Evolutionary conservation across 371 early-diverging fungal genomes (phyloP).

Genomic region (Phascolomyces articulosus): DNA sequence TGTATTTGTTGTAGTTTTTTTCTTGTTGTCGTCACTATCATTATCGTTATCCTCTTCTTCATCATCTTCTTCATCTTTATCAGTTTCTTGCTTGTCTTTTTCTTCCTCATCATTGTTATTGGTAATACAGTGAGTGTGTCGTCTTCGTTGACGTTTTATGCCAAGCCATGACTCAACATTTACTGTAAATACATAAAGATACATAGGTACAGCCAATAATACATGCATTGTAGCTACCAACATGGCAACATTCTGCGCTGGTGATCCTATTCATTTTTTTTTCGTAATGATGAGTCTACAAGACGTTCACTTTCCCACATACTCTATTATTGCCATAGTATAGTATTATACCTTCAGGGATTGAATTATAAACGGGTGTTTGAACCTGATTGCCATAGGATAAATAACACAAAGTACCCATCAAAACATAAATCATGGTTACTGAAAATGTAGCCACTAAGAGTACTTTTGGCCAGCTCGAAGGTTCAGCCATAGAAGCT

Average conservation of each 20-base stretch:
- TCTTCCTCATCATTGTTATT: not conserved
- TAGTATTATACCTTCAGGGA: constrained; percentile 46
- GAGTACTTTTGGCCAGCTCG: constrained; percentile 71
- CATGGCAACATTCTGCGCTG: constrained; percentile 68
- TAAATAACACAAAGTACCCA: constrained; percentile 74
- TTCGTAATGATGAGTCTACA: no score
- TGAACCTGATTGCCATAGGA: constrained; percentile 76
- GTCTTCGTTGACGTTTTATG: not conserved
- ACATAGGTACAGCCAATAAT: constrained; percentile 77
- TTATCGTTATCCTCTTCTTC: not conserved
- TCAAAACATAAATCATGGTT: constrained; percentile 72
- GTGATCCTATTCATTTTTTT: not conserved
- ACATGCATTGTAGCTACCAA: constrained; percentile 81
- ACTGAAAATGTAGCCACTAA: constrained; percentile 68
- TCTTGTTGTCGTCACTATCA: not conserved
- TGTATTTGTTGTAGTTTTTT: not conserved
- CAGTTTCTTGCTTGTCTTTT: not conserved
- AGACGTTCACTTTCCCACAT: no score
- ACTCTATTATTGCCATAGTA: no score
- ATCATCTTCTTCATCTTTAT: not conserved
- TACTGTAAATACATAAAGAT: constrained; percentile 78
- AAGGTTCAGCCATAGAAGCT: constrained; percentile 71
- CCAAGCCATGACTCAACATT: constrained; percentile 55
- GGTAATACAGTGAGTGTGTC: not conserved
- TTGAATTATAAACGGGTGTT: constrained; percentile 69